A percentile compares a stretch with the other conserved stretches of the same genome.
Conservation (phyloP, 2,329 filamentous ascomycete species). For the Sporothrix curviconia region DNA sequence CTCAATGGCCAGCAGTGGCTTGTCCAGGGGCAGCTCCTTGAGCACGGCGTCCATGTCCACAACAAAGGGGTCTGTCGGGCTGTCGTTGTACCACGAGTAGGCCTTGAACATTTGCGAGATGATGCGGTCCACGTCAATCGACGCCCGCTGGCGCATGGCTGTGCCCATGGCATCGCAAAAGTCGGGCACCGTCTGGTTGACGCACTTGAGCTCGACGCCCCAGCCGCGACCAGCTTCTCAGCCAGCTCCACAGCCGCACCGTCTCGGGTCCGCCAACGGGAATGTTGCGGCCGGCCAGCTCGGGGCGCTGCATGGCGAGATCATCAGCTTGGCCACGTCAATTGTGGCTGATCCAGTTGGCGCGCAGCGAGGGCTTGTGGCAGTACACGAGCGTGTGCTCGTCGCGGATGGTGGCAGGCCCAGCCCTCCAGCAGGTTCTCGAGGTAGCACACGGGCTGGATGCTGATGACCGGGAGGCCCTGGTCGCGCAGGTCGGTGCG, state of each 20-base stretch:
- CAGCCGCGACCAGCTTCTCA: slow-evolving; percentile 28
- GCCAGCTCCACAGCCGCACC: slow-evolving; percentile 28
- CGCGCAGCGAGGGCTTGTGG: slow-evolving; percentile 31
- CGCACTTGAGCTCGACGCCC: slow-evolving; percentile 26
- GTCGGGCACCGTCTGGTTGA: slow-evolving; percentile 29
- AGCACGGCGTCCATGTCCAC: slow-evolving; percentile 31
- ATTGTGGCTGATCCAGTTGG: slow-evolving; percentile 35
- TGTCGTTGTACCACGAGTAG: slow-evolving; percentile 35
- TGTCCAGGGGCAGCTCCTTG: slow-evolving; percentile 25
- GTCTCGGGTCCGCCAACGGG: slow-evolving; percentile 31
- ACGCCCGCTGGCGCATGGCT: slow-evolving; percentile 28
- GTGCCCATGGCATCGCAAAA: slow-evolving; percentile 26
- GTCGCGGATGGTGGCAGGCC: slow-evolving; percentile 31
- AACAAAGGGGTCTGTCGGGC: slow-evolving; percentile 31
- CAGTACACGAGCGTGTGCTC: slow-evolving; percentile 32
- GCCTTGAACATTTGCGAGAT: slow-evolving; percentile 35
- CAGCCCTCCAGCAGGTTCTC: slow-evolving; percentile 35
- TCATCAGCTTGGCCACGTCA: slow-evolving; percentile 33
- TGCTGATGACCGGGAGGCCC: slow-evolving; percentile 28
- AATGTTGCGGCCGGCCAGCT: slow-evolving; percentile 31
- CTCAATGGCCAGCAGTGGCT: slow-evolving; percentile 29
- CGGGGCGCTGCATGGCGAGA: slow-evolving; percentile 27
- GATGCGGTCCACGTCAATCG: slow-evolving; percentile 29
- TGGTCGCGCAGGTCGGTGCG: slow-evolving; percentile 25
- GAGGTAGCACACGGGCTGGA: slow-evolving; percentile 33